Evolutionary conservation across 208 protist genomes (phyloP), one percentile per base, ranked within the genome.

Genomic region (Zelonia costaricensis): DNA sequence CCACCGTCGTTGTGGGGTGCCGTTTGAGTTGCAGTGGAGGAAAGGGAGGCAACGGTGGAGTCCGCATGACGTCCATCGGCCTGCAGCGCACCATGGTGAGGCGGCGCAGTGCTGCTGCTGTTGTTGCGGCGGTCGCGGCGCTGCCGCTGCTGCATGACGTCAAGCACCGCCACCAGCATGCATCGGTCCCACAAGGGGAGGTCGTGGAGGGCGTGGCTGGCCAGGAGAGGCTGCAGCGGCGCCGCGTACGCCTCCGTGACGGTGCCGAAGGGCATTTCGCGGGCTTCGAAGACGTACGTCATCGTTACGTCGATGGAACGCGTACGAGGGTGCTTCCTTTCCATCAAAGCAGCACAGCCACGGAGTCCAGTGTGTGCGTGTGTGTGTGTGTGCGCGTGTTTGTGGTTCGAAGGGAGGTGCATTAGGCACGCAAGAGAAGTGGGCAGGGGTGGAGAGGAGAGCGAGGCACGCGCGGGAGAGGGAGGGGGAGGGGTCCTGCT

Each of bases 211-310:
- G 66, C 54, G 35, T 51, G 13, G 9, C 38, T 20, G 10, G 2
- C n/a, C 9, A 59, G 18, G 15, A 61, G 43, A 39, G 16, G 42
- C 6, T 20, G 38, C 25, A 68, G 30, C 28, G n/a, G 23, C n/a
- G 51, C 23, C 16, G 63, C 71, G 54, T 61, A 62, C 23, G 33
- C 54, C 25, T 80, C 77, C 18, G 48, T 60, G 55, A 84, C 58
- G 40, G 28, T 20, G 10, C 61, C 66, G 54, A 94, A 88, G 22
- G 82, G 84, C 35, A 94, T 52, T n/a, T 61, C 40, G 22, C 74
- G 60, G 13, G 84, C 84, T 55, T 91, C 84, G 61, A 92, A 92
- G 0, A 94, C 88, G 62, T 88, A 88, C 0, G 78, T 68, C 80
- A 91, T 91, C 23, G 4, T 23, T 39, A 16, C 36, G 22, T 27